These are phyloP conservation scores for Aspergillus campestris DNA, from an alignment of 495 filamentous ascomycete species.

Conservation along the genomic window DNA sequence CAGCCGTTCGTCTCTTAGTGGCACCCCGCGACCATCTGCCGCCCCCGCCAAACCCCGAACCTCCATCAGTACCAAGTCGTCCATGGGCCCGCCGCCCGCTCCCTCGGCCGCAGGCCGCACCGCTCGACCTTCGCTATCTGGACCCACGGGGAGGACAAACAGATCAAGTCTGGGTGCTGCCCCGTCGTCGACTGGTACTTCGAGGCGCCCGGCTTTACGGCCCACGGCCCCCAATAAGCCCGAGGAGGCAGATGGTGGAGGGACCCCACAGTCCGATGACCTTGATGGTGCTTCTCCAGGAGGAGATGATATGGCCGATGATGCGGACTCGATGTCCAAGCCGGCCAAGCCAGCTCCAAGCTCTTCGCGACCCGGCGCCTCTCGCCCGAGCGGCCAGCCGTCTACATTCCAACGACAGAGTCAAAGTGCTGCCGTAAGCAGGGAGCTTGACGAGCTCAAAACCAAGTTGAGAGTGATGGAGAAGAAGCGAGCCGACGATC, in stretches of 20 bases:
- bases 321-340: slow-evolving; percentile 8
- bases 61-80: slow-evolving; percentile 45
- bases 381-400: slow-evolving; percentile 16
- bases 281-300: slow-evolving; percentile 19
- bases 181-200: slow-evolving; percentile 14
- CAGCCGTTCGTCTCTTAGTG: slow-evolving; percentile 39
- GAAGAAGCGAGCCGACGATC: slow-evolving; percentile 73
- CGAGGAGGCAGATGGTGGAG: slow-evolving; percentile 20
- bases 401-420: slow-evolving; percentile 22
- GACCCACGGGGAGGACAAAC: slow-evolving; percentile 22
- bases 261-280: slow-evolving; percentile 25
- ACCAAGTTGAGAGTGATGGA: slow-evolving; percentile 71
- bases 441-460: slow-evolving; percentile 73
- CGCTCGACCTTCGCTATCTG: slow-evolving; percentile 33
- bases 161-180: slow-evolving; percentile 25
- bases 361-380: slow-evolving; percentile 15
- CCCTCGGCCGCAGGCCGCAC: slow-evolving; percentile 22
- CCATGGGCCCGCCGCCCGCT: slow-evolving; percentile 58
- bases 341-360: slow-evolving; percentile 25
- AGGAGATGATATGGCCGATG: slow-evolving; percentile 17
- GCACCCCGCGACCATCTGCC: slow-evolving; percentile 37
- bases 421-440: slow-evolving; percentile 36
- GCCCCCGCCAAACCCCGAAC: slow-evolving; percentile 44
- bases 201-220: slow-evolving; percentile 35
- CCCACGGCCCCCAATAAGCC: slow-evolving; percentile 20